Conservation (phyloP, 257 asterid species). For the Plantago ovata region DNA sequence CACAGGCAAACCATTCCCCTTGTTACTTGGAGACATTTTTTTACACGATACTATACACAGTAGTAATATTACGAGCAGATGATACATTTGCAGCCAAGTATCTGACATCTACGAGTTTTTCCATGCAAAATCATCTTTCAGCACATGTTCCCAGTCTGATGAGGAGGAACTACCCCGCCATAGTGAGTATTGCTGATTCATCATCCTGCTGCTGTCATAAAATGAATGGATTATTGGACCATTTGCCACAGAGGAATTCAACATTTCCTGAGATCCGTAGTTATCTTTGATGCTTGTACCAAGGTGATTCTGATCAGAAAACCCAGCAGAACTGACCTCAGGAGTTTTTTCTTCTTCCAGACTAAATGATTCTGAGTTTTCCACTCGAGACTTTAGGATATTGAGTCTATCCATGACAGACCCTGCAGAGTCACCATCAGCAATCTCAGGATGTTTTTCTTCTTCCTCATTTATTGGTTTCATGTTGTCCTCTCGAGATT, state of each 20-base stretch:
- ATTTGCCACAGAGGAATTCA: constrained; percentile 28
- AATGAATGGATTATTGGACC: constrained; percentile 30
- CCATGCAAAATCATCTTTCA: constrained; percentile 61
- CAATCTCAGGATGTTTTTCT: constrained; percentile 27
- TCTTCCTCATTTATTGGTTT: constrained; percentile 20
- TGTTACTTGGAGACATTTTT: neutral
- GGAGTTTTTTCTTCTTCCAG: constrained; percentile 21
- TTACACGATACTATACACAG: neutral
- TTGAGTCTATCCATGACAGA: constrained; percentile 42
- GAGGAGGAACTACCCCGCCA: constrained; percentile 52
- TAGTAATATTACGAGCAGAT: neutral
- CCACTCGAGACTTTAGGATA: constrained; percentile 37
- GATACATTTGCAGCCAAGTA: constrained; percentile 11
- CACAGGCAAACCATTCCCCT: no score
- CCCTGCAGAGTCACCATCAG: constrained; percentile 16
- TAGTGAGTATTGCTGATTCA: constrained; percentile 27
- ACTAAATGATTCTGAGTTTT: constrained; percentile 11
- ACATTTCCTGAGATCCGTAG: constrained; percentile 33
- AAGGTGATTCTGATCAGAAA: constrained; percentile 19
- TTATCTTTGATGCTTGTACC: constrained; percentile 12
- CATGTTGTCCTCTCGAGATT: constrained; percentile 33
- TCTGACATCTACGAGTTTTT: constrained; percentile 20
- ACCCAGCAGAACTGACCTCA: constrained; percentile 21
- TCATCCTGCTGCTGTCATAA: constrained; percentile 20
- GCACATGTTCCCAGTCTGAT: constrained; percentile 91